phyloP scores from a whole-genome alignment of 768 basidiomycete species.

The Suillus plorans region DNA sequence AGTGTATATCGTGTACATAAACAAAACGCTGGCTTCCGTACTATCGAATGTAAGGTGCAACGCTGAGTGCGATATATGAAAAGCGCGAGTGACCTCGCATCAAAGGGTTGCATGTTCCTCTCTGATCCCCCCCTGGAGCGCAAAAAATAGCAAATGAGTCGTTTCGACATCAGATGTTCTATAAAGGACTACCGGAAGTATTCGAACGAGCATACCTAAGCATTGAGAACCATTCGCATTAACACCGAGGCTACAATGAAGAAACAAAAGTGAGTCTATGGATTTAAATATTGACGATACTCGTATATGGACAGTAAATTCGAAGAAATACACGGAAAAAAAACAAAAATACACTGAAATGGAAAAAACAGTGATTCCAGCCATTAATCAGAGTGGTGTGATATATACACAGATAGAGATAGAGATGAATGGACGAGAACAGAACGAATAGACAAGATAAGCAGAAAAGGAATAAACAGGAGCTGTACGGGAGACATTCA shows the following conservation, averaged over 20 bases:
- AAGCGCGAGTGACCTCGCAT: neutral
- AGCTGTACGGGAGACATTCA: neutral
- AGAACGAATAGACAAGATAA: neutral
- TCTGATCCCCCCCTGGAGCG: neutral
- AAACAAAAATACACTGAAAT: neutral
- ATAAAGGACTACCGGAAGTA: neutral
- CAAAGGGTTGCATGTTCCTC: neutral
- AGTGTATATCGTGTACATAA: neutral
- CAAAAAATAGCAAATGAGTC: neutral
- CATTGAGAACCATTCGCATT: neutral
- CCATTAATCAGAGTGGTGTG: neutral
- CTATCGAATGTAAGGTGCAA: neutral
- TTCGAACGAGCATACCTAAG: neutral
- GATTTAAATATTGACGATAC: neutral
- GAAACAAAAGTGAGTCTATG: neutral
- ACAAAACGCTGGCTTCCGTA: neutral
- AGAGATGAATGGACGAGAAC: neutral
- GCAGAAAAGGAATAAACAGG: neutral
- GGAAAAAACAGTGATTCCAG: neutral
- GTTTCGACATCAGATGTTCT: neutral
- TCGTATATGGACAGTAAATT: neutral
- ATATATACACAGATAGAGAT: slow-evolving; percentile 1
- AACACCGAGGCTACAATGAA: neutral
- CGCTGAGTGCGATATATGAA: neutral
- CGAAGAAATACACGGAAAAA: neutral